These are phyloP conservation scores for Trichoderma hamatum DNA, from an alignment of 2,329 filamentous ascomycete genomes.

Conservation along the genomic window DNA sequence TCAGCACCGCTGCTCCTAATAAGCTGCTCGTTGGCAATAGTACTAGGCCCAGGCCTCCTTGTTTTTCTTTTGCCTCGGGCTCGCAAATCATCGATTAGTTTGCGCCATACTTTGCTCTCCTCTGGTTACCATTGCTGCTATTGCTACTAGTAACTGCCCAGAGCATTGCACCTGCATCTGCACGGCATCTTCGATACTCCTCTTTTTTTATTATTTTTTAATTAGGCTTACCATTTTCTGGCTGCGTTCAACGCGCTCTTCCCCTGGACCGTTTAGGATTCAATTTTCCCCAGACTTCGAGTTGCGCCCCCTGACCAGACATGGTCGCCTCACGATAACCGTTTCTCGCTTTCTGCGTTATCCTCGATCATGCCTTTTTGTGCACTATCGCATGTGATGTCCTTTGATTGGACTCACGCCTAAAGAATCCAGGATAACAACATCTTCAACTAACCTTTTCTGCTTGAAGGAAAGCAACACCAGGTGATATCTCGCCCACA, in stretches of 20 bases:
- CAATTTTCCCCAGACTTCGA: not conserved
- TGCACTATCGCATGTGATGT: constrained; percentile 30
- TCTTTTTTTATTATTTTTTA: not conserved
- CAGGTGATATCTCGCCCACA: not conserved
- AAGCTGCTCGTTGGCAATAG: constrained; percentile 1
- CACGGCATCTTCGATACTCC: not conserved
- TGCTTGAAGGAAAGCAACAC: not conserved
- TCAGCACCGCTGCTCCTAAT: constrained; percentile 10
- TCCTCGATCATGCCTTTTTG: constrained; percentile 32
- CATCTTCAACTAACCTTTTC: not conserved
- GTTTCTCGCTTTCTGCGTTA: not conserved
- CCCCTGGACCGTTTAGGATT: not conserved
- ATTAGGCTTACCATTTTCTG: not conserved
- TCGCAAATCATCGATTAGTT: constrained; percentile 2
- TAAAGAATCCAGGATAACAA: constrained; percentile 26
- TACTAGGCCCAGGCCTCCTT: constrained; percentile 12
- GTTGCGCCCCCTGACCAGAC: constrained; percentile 15
- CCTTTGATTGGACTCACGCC: constrained; percentile 34
- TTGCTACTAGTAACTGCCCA: not conserved
- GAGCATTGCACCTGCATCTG: not conserved
- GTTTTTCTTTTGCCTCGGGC: not conserved
- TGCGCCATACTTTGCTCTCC: not conserved
- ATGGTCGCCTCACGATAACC: constrained; percentile 23
- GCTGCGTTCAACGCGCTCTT: not conserved
- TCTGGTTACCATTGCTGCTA: not conserved